phyloP scores from a whole-genome alignment of 805 yeast genomes.

The Kurtzmaniella cleridarum region DNA sequence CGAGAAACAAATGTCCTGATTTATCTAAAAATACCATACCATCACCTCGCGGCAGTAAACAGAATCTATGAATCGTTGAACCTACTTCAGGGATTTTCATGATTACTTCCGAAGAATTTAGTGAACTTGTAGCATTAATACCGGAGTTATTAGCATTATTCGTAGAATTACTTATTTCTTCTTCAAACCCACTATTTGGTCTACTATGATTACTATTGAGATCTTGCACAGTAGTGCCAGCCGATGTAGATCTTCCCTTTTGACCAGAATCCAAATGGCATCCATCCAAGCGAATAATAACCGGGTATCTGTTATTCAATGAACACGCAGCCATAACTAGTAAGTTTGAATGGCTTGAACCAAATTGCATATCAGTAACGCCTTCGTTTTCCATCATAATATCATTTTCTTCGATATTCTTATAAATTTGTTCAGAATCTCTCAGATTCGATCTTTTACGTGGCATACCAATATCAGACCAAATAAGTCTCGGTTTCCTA shows the following conservation, averaged over 20 bases:
- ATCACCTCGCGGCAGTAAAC: conserved; percentile 81
- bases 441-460: conserved; percentile 38
- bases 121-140: conserved; percentile 1
- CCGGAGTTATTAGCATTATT: not conserved
- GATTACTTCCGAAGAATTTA: conserved; percentile 26
- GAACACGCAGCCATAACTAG: conserved; percentile 34
- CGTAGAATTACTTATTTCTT: not conserved
- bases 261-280: conserved; percentile 41
- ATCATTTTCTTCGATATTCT: conserved; percentile 13
- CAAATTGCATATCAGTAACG: conserved; percentile 71
- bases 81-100: conserved; percentile 77
- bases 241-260: not conserved
- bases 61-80: conserved; percentile 64
- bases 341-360: conserved; percentile 28
- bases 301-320: conserved; percentile 26
- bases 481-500: conserved; percentile 33
- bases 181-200: not conserved
- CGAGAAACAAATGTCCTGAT: conserved; percentile 68
- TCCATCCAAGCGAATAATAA: conserved; percentile 30
- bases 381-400: conserved; percentile 74
- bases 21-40: conserved; percentile 77
- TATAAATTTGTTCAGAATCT: conserved; percentile 1
- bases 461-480: conserved; percentile 24
- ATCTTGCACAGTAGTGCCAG: conserved; percentile 1
- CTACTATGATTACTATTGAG: conserved; percentile 1